These are phyloP conservation scores for Vanrija sp. DNA, from an alignment of 1,284 basidiomycete genomes.

Conservation along the genomic window DNA sequence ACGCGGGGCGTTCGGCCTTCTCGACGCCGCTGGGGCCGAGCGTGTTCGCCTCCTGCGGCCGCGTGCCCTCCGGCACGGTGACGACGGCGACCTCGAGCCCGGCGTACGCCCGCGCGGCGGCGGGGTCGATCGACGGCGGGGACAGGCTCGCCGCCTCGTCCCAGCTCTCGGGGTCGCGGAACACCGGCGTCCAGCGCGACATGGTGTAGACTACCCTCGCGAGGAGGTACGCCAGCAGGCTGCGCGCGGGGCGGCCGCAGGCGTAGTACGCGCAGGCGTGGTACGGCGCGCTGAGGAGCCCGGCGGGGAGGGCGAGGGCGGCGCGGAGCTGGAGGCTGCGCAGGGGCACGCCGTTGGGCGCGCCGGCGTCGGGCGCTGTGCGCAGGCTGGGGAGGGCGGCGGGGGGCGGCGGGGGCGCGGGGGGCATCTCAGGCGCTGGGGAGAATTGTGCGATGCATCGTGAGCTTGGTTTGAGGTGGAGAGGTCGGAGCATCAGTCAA, in stretches of 20 bases:
- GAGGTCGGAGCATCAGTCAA: too few relatives aligned
- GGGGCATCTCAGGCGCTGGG: too few relatives aligned
- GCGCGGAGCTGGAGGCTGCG: background rate
- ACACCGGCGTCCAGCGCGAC: background rate
- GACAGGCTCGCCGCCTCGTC: background rate
- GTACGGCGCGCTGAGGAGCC: background rate
- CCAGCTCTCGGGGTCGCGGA: background rate
- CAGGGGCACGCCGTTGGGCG: background rate
- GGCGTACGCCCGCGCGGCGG: background rate
- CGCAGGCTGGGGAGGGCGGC: too few relatives aligned
- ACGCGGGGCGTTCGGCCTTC: slow-evolving; percentile 2
- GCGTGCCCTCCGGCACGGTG: background rate
- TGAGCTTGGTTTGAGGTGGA: too few relatives aligned
- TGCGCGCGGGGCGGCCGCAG: background rate
- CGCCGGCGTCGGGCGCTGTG: background rate
- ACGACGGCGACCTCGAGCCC: background rate
- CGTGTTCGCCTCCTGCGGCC: background rate
- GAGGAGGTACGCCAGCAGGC: background rate
- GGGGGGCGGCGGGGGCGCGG: too few relatives aligned
- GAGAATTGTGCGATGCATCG: too few relatives aligned
- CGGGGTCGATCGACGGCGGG: background rate
- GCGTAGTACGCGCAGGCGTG: background rate
- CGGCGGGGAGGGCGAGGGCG: background rate
- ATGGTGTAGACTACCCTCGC: background rate
- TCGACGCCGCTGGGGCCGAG: background rate